A percentile compares a stretch with the other conserved stretches of the same genome.
These are phyloP conservation scores for Tulasnella sp. DNA, from an alignment of 768 basidiomycete species.

Conservation along the genomic window DNA sequence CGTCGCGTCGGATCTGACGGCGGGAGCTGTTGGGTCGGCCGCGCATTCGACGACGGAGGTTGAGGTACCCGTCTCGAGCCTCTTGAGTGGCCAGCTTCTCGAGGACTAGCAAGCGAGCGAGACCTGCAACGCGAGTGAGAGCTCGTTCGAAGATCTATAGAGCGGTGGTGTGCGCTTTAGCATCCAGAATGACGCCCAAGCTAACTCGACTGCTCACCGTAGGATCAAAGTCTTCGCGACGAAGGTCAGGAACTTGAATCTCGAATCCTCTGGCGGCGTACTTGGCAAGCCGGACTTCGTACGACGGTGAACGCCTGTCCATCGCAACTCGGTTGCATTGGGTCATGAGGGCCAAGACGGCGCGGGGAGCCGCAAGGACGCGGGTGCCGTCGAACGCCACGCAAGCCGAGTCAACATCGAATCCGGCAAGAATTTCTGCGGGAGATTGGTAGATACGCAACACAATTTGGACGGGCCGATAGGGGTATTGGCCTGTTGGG, in stretches of 20 bases:
- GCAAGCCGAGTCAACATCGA: conserved; percentile 63
- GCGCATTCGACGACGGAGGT: conserved; percentile 48
- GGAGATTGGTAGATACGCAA: conserved; percentile 60
- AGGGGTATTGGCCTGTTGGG: conserved; percentile 57
- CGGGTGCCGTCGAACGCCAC: conserved; percentile 52
- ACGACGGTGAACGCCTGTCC: conserved; percentile 56
- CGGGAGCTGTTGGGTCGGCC: conserved; percentile 42
- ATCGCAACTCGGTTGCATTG: conserved; percentile 61
- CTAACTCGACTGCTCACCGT: conserved; percentile 41
- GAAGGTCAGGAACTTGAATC: conserved; percentile 52
- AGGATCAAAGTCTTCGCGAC: conserved; percentile 53
- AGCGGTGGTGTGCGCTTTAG: background rate
- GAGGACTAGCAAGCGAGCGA: conserved; percentile 58
- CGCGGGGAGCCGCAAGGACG: conserved; percentile 59
- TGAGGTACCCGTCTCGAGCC: conserved; percentile 46
- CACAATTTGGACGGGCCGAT: conserved; percentile 62
- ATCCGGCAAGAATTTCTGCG: conserved; percentile 62
- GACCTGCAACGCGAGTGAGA: conserved; percentile 52
- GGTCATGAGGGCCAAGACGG: conserved; percentile 59
- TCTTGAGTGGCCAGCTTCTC: conserved; percentile 51
- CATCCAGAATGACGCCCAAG: background rate
- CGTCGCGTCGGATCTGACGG: conserved; percentile 36
- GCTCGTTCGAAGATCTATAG: conserved; percentile 57
- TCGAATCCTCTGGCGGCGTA: conserved; percentile 55
- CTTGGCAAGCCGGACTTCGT: conserved; percentile 59